Evolutionary conservation across 2,329 filamentous ascomycete species (phyloP).

Genomic region (Diaporthe australafricana): DNA sequence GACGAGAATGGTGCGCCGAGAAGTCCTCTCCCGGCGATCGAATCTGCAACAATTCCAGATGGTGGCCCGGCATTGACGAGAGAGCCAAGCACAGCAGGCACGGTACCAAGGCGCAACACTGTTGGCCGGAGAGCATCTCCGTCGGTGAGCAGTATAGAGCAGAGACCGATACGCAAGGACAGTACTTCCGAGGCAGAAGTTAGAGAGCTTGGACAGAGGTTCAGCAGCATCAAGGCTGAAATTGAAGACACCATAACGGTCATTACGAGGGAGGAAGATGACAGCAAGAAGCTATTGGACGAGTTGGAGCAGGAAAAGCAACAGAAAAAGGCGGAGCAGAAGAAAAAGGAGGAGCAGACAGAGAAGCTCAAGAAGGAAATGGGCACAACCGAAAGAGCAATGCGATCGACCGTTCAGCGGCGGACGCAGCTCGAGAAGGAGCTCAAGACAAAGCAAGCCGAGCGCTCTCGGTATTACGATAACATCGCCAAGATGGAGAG

Average conservation of each 20-base stretch:
- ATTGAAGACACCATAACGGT: conserved; percentile 82
- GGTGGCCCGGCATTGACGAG: conserved; percentile 70
- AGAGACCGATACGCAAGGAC: conserved; percentile 57
- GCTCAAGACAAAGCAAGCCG: conserved; percentile 75
- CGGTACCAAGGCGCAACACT: conserved; percentile 69
- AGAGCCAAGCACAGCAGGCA: conserved; percentile 65
- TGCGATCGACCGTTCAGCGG: conserved; percentile 82
- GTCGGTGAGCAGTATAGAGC: conserved; percentile 69
- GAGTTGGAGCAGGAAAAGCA: conserved; percentile 83
- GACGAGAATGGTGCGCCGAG: conserved; percentile 63
- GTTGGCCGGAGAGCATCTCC: conserved; percentile 82
- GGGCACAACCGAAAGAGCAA: conserved; percentile 82
- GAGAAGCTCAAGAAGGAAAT: conserved; percentile 86
- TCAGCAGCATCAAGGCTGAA: conserved; percentile 84
- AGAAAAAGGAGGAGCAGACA: conserved; percentile 92
- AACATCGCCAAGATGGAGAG: conserved; percentile 77
- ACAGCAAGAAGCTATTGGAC: conserved; percentile 73
- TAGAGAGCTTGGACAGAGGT: conserved; percentile 82
- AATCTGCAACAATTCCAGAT: conserved; percentile 72
- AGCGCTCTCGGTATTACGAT: conserved; percentile 76
- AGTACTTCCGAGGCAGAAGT: conserved; percentile 71
- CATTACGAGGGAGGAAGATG: conserved; percentile 77
- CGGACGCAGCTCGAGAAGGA: conserved; percentile 81
- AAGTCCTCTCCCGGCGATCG: conserved; percentile 66
- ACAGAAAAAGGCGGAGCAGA: conserved; percentile 79